Evolutionary conservation across 2,329 filamentous ascomycete genomes (phyloP).

Genomic region (Septoria petroselini): DNA sequence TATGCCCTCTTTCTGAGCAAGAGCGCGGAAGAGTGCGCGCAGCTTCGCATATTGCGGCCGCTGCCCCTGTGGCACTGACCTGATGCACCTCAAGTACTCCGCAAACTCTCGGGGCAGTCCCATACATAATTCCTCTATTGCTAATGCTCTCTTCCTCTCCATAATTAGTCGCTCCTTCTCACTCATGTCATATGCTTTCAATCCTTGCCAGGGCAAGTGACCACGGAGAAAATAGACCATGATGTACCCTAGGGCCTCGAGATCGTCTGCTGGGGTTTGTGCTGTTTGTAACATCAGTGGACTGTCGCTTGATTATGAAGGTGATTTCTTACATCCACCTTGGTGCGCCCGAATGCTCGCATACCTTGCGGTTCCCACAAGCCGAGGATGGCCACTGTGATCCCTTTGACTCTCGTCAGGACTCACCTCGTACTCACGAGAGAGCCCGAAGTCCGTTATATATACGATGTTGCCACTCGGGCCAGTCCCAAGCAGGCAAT

Average conservation of each 20-base stretch:
- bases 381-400: conserved; percentile 1
- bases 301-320: neutral
- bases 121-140: conserved; percentile 9
- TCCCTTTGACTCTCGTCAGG: conserved; percentile 3
- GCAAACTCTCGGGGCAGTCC: conserved; percentile 12
- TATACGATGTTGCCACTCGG: conserved; percentile 7
- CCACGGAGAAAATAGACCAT: conserved; percentile 11
- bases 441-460: conserved; percentile 7
- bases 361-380: conserved; percentile 7
- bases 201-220: conserved; percentile 6
- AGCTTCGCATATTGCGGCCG: conserved; percentile 8
- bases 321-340: conserved; percentile 1
- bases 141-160: conserved; percentile 11
- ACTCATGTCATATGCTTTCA: conserved; percentile 4
- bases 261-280: conserved; percentile 7
- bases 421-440: conserved; percentile 1
- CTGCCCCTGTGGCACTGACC: conserved; percentile 4
- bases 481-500: conserved; percentile 9
- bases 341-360: conserved; percentile 5
- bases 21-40: conserved; percentile 6
- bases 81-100: conserved; percentile 10
- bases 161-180: conserved; percentile 13
- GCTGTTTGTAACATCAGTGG: conserved; percentile 3
- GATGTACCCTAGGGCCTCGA: conserved; percentile 9
- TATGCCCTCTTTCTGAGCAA: conserved; percentile 11